Conservation (phyloP, 1,284 basidiomycete genomes). For the Cryptococcus sp. region DNA sequence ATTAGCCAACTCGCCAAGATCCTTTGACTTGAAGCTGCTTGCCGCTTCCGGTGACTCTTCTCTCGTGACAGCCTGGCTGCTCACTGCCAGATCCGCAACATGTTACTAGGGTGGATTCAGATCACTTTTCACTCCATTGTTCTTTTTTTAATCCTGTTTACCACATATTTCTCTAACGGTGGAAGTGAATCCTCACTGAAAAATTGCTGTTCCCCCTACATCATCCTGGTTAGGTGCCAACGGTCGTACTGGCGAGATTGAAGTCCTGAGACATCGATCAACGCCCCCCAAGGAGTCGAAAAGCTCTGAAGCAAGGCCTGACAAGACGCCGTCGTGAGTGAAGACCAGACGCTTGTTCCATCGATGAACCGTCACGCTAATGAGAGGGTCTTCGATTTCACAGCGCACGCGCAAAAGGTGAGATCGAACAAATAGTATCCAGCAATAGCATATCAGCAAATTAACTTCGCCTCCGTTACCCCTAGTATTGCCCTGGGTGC, state of each 20-base stretch:
- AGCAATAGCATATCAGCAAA: background rate
- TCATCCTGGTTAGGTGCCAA: constrained; percentile 10
- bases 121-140: background rate
- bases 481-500: constrained; percentile 44
- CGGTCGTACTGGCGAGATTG: background rate
- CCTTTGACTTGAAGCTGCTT: background rate
- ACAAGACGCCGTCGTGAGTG: constrained; percentile 31
- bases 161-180: background rate
- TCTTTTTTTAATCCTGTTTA: background rate
- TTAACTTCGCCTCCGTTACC: background rate
- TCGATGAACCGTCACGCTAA: background rate
- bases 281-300: constrained; percentile 21
- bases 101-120: too few species aligned
- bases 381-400: background rate
- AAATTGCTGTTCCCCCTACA: constrained; percentile 25
- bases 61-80: background rate
- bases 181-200: constrained; percentile 29
- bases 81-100: too few species aligned
- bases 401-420: constrained; percentile 38
- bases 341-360: background rate
- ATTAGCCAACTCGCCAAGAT: background rate
- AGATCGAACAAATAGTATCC: constrained; percentile 1
- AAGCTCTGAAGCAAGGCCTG: constrained; percentile 16
- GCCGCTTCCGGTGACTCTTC: background rate
- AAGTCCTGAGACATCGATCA: constrained; percentile 4